A percentile compares a stretch with the other conserved stretches of the same genome.
Evolutionary conservation across 2,329 filamentous ascomycete species (phyloP).

Genomic region (Thelonectria olida): DNA sequence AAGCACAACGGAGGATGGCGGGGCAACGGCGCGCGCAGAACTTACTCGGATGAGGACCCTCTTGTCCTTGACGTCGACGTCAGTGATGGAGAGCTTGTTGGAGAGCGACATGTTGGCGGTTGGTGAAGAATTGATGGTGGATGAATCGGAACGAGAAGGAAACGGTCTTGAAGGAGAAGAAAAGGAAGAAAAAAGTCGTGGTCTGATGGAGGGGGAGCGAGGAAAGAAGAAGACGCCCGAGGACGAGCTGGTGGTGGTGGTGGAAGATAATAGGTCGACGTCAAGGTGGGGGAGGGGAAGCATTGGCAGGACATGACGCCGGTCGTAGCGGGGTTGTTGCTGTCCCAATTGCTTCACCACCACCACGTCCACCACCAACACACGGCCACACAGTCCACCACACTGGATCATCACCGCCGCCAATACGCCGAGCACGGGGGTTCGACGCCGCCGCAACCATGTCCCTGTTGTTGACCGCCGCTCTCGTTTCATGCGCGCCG

Average conservation of each 20-base stretch:
- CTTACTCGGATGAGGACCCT: conserved; percentile 95
- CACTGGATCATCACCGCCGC: background rate
- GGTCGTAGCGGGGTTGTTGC: background rate
- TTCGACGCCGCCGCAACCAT: background rate
- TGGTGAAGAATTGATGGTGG: conserved; percentile 15
- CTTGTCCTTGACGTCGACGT: conserved; percentile 98
- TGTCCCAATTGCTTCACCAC: background rate
- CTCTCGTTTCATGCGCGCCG: background rate
- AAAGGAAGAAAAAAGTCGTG: conserved; percentile 12
- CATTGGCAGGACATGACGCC: background rate
- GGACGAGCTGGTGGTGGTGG: conserved; percentile 20
- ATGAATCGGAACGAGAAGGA: conserved; percentile 30
- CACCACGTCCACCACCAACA: background rate
- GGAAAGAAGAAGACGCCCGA: conserved; percentile 21
- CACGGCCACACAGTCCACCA: background rate
- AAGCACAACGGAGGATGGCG: conserved; percentile 35
- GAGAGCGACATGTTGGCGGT: conserved; percentile 86
- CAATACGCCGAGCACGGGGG: background rate
- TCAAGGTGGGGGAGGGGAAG: conserved; percentile 22
- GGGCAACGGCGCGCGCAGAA: conserved; percentile 41
- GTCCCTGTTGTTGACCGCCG: background rate
- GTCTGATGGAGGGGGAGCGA: conserved; percentile 31
- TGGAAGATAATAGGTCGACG: background rate
- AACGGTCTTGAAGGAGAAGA: conserved; percentile 5
- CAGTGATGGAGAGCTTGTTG: conserved; percentile 96